Evolutionary conservation across 2,329 filamentous ascomycete species (phyloP).

Genomic region (Talaromyces sp.): DNA sequence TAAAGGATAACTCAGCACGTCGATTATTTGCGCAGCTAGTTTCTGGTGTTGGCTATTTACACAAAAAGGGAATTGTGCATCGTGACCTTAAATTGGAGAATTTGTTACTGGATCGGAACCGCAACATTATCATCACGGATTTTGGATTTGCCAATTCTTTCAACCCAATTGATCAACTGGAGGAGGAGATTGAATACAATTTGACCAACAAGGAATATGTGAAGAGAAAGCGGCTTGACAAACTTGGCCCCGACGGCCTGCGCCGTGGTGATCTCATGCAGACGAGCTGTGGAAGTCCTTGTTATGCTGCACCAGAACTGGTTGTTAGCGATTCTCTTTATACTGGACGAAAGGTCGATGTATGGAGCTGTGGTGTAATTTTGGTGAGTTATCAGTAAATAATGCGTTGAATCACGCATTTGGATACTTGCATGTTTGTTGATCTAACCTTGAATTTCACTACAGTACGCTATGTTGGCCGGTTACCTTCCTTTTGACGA

Average conservation of each 20-base stretch:
- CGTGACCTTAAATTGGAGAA: slow-evolving; percentile 97
- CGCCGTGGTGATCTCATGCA: slow-evolving; percentile 96
- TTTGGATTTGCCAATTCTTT: slow-evolving; percentile 99
- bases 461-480: slow-evolving; percentile 95
- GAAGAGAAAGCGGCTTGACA: slow-evolving; percentile 82
- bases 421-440: background rate
- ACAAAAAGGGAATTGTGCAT: slow-evolving; percentile 98
- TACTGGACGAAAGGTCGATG: slow-evolving; percentile 95
- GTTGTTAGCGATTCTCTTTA: slow-evolving; percentile 97
- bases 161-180: slow-evolving; percentile 81
- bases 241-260: slow-evolving; percentile 71
- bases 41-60: slow-evolving; percentile 93
- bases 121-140: slow-evolving; percentile 99
- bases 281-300: slow-evolving; percentile 96
- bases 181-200: slow-evolving; percentile 86
- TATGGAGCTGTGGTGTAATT: slow-evolving; percentile 99
- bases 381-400: slow-evolving; percentile 64
- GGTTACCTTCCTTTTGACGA: slow-evolving; percentile 98
- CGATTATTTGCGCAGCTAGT: slow-evolving; percentile 93
- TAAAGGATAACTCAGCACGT: slow-evolving; percentile 90
- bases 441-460: background rate
- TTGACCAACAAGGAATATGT: slow-evolving; percentile 86
- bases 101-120: slow-evolving; percentile 87
- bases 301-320: slow-evolving; percentile 94
- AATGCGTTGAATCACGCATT: background rate